Conservation (phyloP, 768 basidiomycete species). For the Suillus luteus region DNA sequence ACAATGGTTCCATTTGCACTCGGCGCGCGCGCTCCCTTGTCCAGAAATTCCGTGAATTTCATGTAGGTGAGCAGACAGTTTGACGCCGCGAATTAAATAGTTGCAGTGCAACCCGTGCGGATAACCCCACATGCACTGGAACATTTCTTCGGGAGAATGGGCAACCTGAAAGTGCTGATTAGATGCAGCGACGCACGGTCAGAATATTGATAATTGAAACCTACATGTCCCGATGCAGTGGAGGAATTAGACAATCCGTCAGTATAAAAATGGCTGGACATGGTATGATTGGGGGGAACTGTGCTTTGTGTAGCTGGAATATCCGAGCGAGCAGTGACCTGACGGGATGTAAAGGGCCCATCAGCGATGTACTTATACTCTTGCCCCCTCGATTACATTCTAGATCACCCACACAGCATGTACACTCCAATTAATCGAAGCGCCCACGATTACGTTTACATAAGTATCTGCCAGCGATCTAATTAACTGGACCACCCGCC, state of each 20-base stretch:
- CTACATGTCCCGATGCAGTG: not conserved
- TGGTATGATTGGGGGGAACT: not conserved
- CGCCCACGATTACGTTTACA: not conserved
- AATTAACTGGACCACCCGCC: not conserved
- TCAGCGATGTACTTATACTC: not conserved
- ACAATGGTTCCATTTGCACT: not conserved
- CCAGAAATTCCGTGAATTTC: not conserved
- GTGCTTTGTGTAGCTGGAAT: not conserved
- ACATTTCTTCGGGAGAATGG: not conserved
- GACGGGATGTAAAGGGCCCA: not conserved
- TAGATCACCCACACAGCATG: not conserved
- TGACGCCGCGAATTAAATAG: not conserved
- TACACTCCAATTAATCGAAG: not conserved
- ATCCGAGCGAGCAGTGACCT: not conserved
- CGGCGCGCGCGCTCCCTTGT: not conserved
- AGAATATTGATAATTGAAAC: not conserved
- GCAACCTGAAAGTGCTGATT: not conserved
- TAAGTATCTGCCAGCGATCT: not conserved
- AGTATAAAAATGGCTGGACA: not conserved
- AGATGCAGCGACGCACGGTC: not conserved
- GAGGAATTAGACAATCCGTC: not conserved
- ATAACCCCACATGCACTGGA: conserved; percentile 6
- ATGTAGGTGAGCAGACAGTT: not conserved
- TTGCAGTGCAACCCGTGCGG: not conserved
- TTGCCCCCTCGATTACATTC: not conserved